Evolutionary conservation across 805 yeast genomes (phyloP), one percentile per base, ranked within the genome.

Genomic region (Wickerhamomyces rabaulensis): DNA sequence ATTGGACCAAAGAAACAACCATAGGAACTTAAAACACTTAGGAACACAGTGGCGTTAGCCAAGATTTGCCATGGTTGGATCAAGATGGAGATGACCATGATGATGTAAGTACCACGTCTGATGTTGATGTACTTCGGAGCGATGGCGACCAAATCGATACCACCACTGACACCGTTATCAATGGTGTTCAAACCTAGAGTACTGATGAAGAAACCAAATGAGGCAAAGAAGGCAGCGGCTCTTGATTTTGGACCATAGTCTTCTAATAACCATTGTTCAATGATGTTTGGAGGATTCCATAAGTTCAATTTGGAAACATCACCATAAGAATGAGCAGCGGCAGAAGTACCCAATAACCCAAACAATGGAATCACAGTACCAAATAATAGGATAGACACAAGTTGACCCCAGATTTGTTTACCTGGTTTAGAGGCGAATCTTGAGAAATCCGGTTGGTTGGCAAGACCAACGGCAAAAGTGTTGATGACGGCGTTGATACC

Each of bases 61-160:
- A 57, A 12, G 23, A 60, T 58, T 43, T 58, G 61, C 95, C 95
- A 87, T 31, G 95, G 95, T 55, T 88, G 83, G 52, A 86, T 82
- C 45, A 80, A 78, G 50, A 82, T 71, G 0, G 87, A 87, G 50
- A 87, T 66, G 12, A 71, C 67, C 15, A 91, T 91, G 64, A 90
- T 83, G 44, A 88, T 65, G 59, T 84, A 58, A 2, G 70, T 80
- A 55, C 86, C 87, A 58, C 88, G 73, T 60, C 80, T 71, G 44
- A 80, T 79, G 65, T 76, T 81, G 58, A 82, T 67, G 63, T 70
- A 81, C 48, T 71, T 74, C 16, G 87, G 87, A 10, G 60, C 59
- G 15, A 60, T 48, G 1, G 67, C 79, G 22, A 77, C 70, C 52
- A 77, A 53, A 50, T 76, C 80, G 65, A 74, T 77, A 16, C 78